phyloP scores from a whole-genome alignment of 306 rosid species.

The Gastrolobium bilobum region DNA sequence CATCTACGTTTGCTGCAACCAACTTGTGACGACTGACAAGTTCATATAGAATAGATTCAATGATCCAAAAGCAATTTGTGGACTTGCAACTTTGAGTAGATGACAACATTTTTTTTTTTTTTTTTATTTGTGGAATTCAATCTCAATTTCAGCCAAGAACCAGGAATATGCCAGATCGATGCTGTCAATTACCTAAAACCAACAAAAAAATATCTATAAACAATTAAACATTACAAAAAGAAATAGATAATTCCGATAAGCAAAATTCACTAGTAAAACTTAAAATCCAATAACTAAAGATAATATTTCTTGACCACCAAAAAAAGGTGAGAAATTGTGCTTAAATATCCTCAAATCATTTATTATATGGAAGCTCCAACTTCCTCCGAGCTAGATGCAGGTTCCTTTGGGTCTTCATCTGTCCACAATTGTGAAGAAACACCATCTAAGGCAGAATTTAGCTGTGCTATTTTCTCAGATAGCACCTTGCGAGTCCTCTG shows the following conservation, averaged over 20 bases:
- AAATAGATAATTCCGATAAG: not conserved
- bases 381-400: conserved; percentile 54
- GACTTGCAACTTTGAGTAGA: not conserved
- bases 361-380: conserved; percentile 51
- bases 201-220: not conserved
- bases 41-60: conserved; percentile 5
- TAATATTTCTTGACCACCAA: conserved; percentile 3
- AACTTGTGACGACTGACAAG: not conserved
- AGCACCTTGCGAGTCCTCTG: conserved; percentile 69
- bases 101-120: not conserved
- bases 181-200: conserved; percentile 20
- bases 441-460: conserved; percentile 68
- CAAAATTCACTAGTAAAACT: conserved; percentile 28
- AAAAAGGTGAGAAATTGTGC: not conserved
- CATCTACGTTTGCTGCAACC: not conserved
- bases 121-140: not conserved
- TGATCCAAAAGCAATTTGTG: conserved; percentile 3
- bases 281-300: conserved; percentile 20
- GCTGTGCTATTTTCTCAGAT: conserved; percentile 65
- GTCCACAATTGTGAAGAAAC: conserved; percentile 57
- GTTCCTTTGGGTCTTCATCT: conserved; percentile 49
- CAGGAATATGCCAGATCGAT: not conserved
- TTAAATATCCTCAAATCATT: conserved; percentile 26
- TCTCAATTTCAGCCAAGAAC: not conserved
- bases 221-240: not conserved